These are phyloP conservation scores for Phaeosphaeria sp. DNA, from an alignment of 2,329 filamentous ascomycete species.

Conservation along the genomic window DNA sequence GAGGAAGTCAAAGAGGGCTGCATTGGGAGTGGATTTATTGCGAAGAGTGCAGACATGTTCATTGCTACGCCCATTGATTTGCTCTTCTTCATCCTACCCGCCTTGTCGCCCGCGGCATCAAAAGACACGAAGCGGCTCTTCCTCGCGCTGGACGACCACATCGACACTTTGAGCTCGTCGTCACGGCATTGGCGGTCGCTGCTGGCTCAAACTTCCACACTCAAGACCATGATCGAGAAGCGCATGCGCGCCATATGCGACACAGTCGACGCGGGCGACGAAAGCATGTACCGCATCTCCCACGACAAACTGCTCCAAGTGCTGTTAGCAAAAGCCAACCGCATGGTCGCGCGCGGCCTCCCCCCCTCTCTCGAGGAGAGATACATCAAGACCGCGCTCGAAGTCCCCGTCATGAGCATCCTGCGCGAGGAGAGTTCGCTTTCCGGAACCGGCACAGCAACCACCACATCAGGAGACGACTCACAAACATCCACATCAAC, in stretches of 20 bases:
- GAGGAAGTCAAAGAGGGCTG: constrained; percentile 9
- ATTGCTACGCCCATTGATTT: constrained; percentile 85
- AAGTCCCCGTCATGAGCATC: constrained; percentile 75
- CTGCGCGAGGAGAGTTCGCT: constrained; percentile 59
- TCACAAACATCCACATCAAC: not conserved
- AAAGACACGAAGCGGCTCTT: constrained; percentile 68
- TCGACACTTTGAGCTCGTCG: constrained; percentile 66
- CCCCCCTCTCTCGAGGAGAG: constrained; percentile 84
- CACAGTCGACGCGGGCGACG: constrained; percentile 80
- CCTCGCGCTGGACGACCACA: constrained; percentile 73
- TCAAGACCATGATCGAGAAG: constrained; percentile 61
- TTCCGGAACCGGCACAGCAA: constrained; percentile 5
- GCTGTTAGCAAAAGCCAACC: constrained; percentile 74
- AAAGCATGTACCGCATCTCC: constrained; percentile 83
- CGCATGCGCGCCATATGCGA: constrained; percentile 79
- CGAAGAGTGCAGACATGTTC: constrained; percentile 75
- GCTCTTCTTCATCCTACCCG: constrained; percentile 81
- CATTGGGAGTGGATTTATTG: constrained; percentile 59
- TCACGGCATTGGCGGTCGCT: constrained; percentile 67
- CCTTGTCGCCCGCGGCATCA: constrained; percentile 61
- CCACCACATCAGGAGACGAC: not conserved
- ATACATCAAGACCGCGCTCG: constrained; percentile 78
- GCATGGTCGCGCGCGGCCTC: constrained; percentile 69
- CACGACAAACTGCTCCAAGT: constrained; percentile 71
- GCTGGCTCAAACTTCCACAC: constrained; percentile 52